Conservation (phyloP, 2,329 filamentous ascomycete genomes). For the Arthrobotrys musiformis region DNA sequence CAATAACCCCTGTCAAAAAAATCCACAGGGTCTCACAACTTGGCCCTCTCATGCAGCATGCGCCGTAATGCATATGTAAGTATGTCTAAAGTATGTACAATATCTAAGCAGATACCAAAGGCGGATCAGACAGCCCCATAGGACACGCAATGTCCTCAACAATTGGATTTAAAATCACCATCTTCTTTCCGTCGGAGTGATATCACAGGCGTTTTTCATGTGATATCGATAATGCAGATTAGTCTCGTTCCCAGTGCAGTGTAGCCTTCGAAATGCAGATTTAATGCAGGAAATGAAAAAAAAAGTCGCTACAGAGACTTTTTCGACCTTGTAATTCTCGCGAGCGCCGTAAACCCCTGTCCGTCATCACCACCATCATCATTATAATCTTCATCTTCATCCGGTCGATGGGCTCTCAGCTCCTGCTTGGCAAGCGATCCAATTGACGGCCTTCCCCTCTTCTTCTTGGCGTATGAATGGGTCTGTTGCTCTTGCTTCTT, state of each 20-base stretch:
- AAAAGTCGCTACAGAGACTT: conserved; percentile 10
- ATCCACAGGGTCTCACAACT: conserved; percentile 6
- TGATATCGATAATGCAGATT: not conserved
- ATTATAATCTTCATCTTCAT: conserved; percentile 5
- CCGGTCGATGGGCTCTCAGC: conserved; percentile 8
- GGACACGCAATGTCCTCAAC: conserved; percentile 3
- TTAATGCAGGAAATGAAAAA: conserved; percentile 6
- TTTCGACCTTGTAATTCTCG: conserved; percentile 42
- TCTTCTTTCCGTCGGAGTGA: not conserved
- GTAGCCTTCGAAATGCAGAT: too few species aligned
- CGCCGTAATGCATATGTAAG: not conserved
- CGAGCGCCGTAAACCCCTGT: conserved; percentile 7
- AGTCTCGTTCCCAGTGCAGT: too few species aligned
- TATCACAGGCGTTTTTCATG: not conserved
- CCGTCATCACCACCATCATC: not conserved
- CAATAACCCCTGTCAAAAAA: conserved; percentile 6
- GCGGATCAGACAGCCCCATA: not conserved
- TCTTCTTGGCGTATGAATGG: conserved; percentile 1
- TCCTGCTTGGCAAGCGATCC: conserved; percentile 19
- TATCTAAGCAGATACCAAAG: not conserved
- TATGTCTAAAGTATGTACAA: too few species aligned
- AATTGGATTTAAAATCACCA: conserved; percentile 3
- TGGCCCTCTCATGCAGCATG: not conserved
- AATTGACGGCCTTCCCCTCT: not conserved
- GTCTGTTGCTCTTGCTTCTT: not conserved